These are phyloP conservation scores for Elaeis guineensis DNA, from an alignment of 176 grass and related monocot genomes.

Conservation along the genomic window DNA sequence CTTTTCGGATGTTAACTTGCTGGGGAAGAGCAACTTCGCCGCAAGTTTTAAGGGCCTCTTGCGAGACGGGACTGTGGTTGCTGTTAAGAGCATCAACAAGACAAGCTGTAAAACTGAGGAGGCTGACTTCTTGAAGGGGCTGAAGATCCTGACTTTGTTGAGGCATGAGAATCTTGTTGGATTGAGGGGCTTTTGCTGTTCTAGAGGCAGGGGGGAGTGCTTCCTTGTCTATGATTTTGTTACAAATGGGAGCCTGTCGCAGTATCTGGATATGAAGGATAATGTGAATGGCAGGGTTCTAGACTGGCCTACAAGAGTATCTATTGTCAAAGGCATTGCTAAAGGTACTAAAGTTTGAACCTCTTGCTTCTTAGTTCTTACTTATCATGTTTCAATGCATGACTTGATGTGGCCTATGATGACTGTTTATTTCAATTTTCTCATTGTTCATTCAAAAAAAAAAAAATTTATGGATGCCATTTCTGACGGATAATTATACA, in stretches of 20 bases:
- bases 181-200: conserved; percentile 89
- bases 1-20: conserved; percentile 84
- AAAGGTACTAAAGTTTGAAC: conserved; percentile 36
- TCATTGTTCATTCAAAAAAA: no score
- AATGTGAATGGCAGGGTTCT: conserved; percentile 33
- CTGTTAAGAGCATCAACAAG: conserved; percentile 81
- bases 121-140: conserved; percentile 70
- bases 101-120: conserved; percentile 97
- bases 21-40: conserved; percentile 73
- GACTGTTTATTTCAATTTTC: no score
- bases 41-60: conserved; percentile 81
- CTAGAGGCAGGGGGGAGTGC: conserved; percentile 70
- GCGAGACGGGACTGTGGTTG: conserved; percentile 57
- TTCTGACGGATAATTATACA: no score
- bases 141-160: conserved; percentile 69
- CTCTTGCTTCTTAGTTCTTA: neutral
- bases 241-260: conserved; percentile 56
- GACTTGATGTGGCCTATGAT: no score
- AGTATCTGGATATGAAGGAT: conserved; percentile 49
- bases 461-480: no score
- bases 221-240: conserved; percentile 89
- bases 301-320: conserved; percentile 80
- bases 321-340: conserved; percentile 75
- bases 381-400: no score
- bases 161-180: conserved; percentile 73